Conservation (phyloP, 2,329 filamentous ascomycete genomes). For the Alternaria arbusti region DNA sequence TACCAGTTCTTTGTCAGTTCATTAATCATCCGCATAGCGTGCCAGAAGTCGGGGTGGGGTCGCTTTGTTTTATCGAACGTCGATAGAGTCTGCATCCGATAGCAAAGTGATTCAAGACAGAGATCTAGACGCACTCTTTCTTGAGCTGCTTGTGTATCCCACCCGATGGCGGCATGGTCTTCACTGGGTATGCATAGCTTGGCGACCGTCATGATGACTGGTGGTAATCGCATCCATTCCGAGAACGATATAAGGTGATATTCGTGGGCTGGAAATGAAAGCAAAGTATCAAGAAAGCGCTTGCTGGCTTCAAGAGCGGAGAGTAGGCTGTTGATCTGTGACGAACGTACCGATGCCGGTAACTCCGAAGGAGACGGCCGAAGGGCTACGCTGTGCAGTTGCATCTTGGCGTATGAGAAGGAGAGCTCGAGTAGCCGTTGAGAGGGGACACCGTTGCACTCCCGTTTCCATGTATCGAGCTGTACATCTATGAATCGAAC, state of each 20-base stretch:
- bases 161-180: constrained; percentile 28
- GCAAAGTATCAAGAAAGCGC: constrained; percentile 71
- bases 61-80: constrained; percentile 34
- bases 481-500: constrained; percentile 36
- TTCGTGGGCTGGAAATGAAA: constrained; percentile 70
- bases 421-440: constrained; percentile 35
- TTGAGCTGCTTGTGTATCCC: constrained; percentile 42
- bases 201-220: constrained; percentile 37
- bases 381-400: constrained; percentile 35
- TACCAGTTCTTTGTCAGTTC: constrained; percentile 41
- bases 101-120: constrained; percentile 42
- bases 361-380: constrained; percentile 13
- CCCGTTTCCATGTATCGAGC: constrained; percentile 33
- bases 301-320: constrained; percentile 66
- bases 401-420: constrained; percentile 35
- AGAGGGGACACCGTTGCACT: constrained; percentile 14
- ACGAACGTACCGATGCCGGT: constrained; percentile 5
- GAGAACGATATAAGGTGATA: constrained; percentile 42
- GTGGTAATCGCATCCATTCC: constrained; percentile 43
- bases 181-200: constrained; percentile 39
- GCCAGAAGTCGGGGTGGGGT: constrained; percentile 40
- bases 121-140: constrained; percentile 40
- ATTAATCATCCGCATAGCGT: constrained; percentile 38
- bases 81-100: constrained; percentile 39
- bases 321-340: constrained; percentile 33